Conservation (phyloP, 352 stramenopile genomes). For the Phytopythium montanum region DNA sequence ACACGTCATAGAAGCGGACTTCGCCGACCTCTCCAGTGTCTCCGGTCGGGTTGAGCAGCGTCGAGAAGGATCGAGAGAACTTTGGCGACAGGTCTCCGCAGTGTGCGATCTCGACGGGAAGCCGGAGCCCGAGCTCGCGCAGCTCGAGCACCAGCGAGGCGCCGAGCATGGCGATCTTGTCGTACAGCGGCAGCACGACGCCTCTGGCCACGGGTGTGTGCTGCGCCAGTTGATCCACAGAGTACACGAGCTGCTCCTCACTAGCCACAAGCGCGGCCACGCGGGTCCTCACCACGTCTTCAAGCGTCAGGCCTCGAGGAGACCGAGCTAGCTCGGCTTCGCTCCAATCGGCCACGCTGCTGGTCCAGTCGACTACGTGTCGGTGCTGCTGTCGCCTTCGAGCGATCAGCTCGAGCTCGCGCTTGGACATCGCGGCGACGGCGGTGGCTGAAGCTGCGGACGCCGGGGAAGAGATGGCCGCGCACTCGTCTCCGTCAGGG, state of each 20-base stretch:
- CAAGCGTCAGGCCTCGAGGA: background rate
- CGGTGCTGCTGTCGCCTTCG: background rate
- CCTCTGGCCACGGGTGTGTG: slow-evolving; percentile 30
- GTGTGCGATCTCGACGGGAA: slow-evolving; percentile 67
- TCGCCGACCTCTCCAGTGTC: background rate
- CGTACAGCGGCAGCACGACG: slow-evolving; percentile 62
- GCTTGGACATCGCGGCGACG: slow-evolving; percentile 1
- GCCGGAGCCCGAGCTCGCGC: slow-evolving; percentile 39
- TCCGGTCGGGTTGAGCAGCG: slow-evolving; percentile 15
- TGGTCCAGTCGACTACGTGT: background rate
- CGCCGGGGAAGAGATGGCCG: background rate
- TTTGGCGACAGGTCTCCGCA: slow-evolving; percentile 53
- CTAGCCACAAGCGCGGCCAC: slow-evolving; percentile 20
- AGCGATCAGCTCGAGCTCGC: background rate
- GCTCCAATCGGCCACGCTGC: slow-evolving; percentile 1
- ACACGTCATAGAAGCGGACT: slow-evolving; percentile 70
- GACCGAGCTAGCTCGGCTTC: too few relatives aligned
- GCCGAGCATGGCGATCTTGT: slow-evolving; percentile 52
- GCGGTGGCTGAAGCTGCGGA: background rate
- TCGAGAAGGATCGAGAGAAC: slow-evolving; percentile 31
- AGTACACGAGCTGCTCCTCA: slow-evolving; percentile 29
- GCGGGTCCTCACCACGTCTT: slow-evolving; percentile 9
- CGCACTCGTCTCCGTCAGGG: background rate
- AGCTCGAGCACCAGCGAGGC: slow-evolving; percentile 63
- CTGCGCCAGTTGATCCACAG: slow-evolving; percentile 21